These are phyloP conservation scores for Phaeotremella fagi DNA, from an alignment of 768 basidiomycete genomes.

Conservation along the genomic window DNA sequence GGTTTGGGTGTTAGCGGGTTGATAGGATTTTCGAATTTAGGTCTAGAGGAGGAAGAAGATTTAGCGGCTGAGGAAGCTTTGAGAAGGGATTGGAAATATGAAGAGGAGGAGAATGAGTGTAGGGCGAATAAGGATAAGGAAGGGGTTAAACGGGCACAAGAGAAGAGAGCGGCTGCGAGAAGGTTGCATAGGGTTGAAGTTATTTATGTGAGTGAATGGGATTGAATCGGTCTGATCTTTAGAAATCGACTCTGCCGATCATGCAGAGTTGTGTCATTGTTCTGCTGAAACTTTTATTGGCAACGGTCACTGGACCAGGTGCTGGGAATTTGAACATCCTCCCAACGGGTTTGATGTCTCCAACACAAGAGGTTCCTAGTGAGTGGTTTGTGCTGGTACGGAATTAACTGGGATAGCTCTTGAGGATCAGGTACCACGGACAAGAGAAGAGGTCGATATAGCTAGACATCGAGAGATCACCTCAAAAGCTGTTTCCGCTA, in stretches of 20 bases:
- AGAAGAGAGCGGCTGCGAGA: constrained; percentile 57
- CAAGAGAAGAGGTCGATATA: constrained; percentile 86
- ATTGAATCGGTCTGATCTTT: constrained; percentile 4
- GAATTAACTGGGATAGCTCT: constrained; percentile 22
- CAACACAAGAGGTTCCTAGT: constrained; percentile 37
- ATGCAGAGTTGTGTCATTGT: constrained; percentile 89
- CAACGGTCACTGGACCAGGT: constrained; percentile 80
- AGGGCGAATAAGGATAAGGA: constrained; percentile 26
- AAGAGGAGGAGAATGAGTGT: constrained; percentile 63
- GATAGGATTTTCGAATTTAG: constrained; percentile 34
- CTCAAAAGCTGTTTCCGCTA: constrained; percentile 93
- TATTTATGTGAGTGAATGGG: constrained; percentile 69
- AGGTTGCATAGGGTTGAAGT: constrained; percentile 83
- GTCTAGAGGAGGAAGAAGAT: constrained; percentile 31
- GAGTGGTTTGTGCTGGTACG: constrained; percentile 5
- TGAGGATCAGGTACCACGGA: constrained; percentile 57
- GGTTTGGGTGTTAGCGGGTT: constrained; percentile 60
- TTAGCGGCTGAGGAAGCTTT: constrained; percentile 36
- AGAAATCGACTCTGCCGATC: constrained; percentile 79
- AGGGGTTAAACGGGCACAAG: constrained; percentile 27
- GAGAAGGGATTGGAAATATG: constrained; percentile 45
- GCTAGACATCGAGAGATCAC: constrained; percentile 94
- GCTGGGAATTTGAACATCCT: constrained; percentile 11
- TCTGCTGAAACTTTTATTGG: constrained; percentile 81
- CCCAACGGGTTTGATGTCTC: constrained; percentile 26